phyloP scores from a whole-genome alignment of 352 stramenopile genomes.

The Phytopythium helicoides region DNA sequence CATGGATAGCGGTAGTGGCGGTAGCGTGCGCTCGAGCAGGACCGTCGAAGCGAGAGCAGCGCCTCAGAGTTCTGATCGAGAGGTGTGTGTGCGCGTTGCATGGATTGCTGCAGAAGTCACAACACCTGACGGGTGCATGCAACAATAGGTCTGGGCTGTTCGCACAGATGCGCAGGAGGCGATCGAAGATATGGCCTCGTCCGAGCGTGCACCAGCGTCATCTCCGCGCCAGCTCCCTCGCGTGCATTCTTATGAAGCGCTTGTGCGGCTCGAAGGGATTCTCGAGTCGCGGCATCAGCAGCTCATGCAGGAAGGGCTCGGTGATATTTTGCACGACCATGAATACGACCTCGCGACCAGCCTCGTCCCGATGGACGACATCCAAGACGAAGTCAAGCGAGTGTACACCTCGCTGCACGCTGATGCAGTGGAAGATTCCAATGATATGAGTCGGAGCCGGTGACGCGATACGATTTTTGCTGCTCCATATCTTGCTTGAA shows the following conservation, averaged over 20 bases:
- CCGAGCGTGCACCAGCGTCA: background rate
- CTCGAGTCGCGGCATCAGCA: slow-evolving; percentile 70
- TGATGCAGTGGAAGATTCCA: background rate
- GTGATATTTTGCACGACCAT: background rate
- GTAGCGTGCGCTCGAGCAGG: too few relatives aligned
- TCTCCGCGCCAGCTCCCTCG: slow-evolving; percentile 17
- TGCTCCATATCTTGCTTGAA: too few relatives aligned
- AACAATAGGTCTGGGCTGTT: too few relatives aligned
- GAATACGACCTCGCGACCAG: background rate
- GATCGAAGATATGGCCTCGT: background rate
- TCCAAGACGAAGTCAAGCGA: slow-evolving; percentile 5
- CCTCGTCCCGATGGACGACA: background rate
- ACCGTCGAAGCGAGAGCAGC: too few relatives aligned
- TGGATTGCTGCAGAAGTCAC: too few relatives aligned
- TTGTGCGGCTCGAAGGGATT: slow-evolving; percentile 71
- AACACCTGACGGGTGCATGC: too few relatives aligned
- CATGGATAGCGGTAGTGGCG: slow-evolving; percentile 16
- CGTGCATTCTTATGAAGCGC: slow-evolving; percentile 70
- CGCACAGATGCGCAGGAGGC: background rate
- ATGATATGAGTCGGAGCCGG: background rate
- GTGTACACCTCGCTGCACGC: slow-evolving; percentile 2
- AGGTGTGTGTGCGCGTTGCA: too few relatives aligned
- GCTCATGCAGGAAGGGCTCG: slow-evolving; percentile 53
- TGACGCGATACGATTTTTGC: background rate
- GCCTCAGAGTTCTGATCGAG: too few relatives aligned